Evolutionary conservation across 1,284 basidiomycete species (phyloP), one percentile per base, ranked within the genome.

Genomic region (Sparassis latifolia): DNA sequence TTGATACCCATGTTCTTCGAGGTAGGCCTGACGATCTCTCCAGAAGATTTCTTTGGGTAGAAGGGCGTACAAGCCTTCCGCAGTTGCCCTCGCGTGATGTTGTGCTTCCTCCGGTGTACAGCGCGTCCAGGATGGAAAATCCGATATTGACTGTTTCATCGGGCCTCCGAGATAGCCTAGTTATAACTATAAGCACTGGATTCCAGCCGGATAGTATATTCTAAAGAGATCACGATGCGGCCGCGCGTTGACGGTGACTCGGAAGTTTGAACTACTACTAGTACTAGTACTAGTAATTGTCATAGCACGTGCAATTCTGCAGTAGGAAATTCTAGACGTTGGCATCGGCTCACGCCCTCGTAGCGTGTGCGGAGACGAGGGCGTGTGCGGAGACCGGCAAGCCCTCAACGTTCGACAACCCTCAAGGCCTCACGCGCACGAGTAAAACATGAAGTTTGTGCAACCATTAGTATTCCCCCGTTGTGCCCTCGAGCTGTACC

Each of bases 1-100:
- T 2, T 10, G 28, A 20, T 56, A 56, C 10, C 55, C 55, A 28
- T 10, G 9, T 28, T 28, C 28, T 29, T 33, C 20, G n/a, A 50
- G 30, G 29, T 3, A 45, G 2, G 43, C 32, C 33, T 50, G 40
- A 27, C 42, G 48, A 43, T 42, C 42, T 33, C 42, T 49, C 48
- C 48, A 50, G n/a, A 31, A 20, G 9, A 31, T 29, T 27, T 50
- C 42, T 5, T 20, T 43, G 10, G 42, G 27, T 9, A n/a, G 27
- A 12, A 50, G 43, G n/a, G 10, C 27, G 31, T 50, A 44, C 35
- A 12, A 9, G 5, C 48, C 43, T 45, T 5, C 29, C 32, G 12
- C 30, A 3, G 47, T 48, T 3, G 37, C 28, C n/a, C 33, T 31
- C 5, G 37, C 37, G 29, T 41, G 35, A 5, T 12, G 47, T 10